Evolutionary conservation across 352 stramenopile species (phyloP).

Genomic region (Phytophthora syringae): DNA sequence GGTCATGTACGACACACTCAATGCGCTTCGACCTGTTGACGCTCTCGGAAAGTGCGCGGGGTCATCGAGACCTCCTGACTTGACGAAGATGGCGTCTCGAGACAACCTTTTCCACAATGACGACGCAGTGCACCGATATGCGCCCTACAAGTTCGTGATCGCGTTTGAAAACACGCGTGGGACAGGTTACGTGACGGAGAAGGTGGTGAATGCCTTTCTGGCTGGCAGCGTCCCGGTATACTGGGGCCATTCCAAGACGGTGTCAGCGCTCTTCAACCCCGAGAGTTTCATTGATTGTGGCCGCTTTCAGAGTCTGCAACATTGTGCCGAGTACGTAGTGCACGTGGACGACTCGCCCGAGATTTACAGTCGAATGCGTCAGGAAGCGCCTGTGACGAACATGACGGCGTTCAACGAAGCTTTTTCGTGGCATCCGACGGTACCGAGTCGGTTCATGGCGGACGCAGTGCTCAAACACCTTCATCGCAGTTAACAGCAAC

Average conservation of each 20-base stretch:
- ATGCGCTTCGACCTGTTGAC: slow-evolving; percentile 43
- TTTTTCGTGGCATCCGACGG: slow-evolving; percentile 47
- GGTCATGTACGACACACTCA: slow-evolving; percentile 53
- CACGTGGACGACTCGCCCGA: slow-evolving; percentile 33
- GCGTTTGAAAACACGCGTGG: slow-evolving; percentile 55
- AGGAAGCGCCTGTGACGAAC: slow-evolving; percentile 34
- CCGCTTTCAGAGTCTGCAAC: slow-evolving; percentile 35
- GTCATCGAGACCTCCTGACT: not conserved
- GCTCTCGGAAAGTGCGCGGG: slow-evolving; percentile 45
- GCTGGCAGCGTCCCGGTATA: slow-evolving; percentile 57
- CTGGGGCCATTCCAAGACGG: slow-evolving; percentile 46
- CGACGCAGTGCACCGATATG: slow-evolving; percentile 35
- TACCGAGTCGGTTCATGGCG: slow-evolving; percentile 13
- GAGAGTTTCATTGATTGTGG: slow-evolving; percentile 57
- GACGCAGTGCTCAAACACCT: not conserved
- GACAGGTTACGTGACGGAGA: slow-evolving; percentile 62
- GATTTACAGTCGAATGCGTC: slow-evolving; percentile 35
- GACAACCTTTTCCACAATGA: slow-evolving; percentile 30
- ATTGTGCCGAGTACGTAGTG: slow-evolving; percentile 42
- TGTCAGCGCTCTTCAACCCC: slow-evolving; percentile 48
- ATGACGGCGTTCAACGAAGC: slow-evolving; percentile 26
- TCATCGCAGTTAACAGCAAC: too few species aligned
- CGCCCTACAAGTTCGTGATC: slow-evolving; percentile 59
- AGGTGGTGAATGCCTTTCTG: slow-evolving; percentile 63
- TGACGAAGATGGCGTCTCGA: not conserved